Base-by-base conservation (phyloP, 257 asterid species). In the Oldenlandia corymbosa region DNA sequence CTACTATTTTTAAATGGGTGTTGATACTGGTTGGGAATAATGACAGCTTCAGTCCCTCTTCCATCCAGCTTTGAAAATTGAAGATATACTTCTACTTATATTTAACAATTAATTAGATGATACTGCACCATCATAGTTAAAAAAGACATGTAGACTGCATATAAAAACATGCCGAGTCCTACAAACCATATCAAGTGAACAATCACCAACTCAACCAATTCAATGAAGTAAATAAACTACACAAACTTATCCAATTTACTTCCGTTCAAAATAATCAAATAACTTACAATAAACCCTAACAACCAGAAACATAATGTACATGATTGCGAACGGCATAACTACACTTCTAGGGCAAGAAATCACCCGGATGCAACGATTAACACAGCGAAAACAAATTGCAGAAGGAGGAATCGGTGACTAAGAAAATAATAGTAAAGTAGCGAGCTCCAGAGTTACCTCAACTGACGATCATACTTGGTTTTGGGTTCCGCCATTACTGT, bases 401-500 rank as follows among this genome's bases (percentile, higher is more conserved):
- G 51, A 46, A 55, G 36, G 39, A 5, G 2, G 20, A 23, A 36
- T 30, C 27, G 1, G 49, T 13, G 9, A 45, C 10, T 6, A 53
- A 64, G 8, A n/a, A 39, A 23, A 10, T 3, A 36, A 28, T 18
- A 57, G 2, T 1, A 53, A 21, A 66, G 47, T 12, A 5, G n/a
- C 21, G 32, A 46, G 20, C 57, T 30, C 21, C 8, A 10, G n/a
- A 27, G 30, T 54, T 74, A 88, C 97, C 98, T 88, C 83, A 92
- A 95, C 76, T 89, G 99, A 56, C 99, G 99, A 89, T 92, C 99
- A 86, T 92, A 91, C 69, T 91, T 91, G 76, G 76, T 79, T 70
- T 85, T 88, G 68, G 92, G 83, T 72, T 91, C 98, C 68, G 96
- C 98, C 96, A 91, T 91, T 73, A 74, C 12, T 23, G 23, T 59